phyloP scores from a whole-genome alignment of 2,329 filamentous ascomycete species.

The Zelopaecilomyces penicillatus region DNA sequence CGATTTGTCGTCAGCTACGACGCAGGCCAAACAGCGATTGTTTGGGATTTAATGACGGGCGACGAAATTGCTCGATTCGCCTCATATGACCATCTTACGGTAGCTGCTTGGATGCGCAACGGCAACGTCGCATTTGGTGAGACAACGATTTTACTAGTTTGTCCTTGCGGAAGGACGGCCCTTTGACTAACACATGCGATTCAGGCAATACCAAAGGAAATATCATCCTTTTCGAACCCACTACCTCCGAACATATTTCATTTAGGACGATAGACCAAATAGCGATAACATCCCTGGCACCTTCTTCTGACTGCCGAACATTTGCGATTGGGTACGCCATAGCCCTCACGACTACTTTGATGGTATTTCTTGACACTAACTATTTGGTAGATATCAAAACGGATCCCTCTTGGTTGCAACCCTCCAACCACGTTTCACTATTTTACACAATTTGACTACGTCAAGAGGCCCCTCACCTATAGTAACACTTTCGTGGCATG shows the following conservation, averaged over 20 bases:
- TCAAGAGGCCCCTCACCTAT: constrained; percentile 79
- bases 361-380: constrained; percentile 7
- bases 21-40: constrained; percentile 80
- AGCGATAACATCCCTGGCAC: constrained; percentile 86
- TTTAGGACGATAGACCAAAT: constrained; percentile 85
- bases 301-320: constrained; percentile 80
- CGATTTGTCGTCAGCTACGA: constrained; percentile 90
- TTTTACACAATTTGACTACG: constrained; percentile 84
- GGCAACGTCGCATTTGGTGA: constrained; percentile 94
- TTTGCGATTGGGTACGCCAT: constrained; percentile 81
- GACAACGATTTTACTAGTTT: constrained; percentile 17
- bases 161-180: neutral
- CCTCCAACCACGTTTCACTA: constrained; percentile 85
- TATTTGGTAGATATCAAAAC: constrained; percentile 70
- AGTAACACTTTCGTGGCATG: constrained; percentile 85
- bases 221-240: constrained; percentile 88
- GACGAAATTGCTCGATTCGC: constrained; percentile 86
- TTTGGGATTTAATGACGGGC: constrained; percentile 93
- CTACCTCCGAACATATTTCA: constrained; percentile 86
- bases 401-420: constrained; percentile 86
- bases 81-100: constrained; percentile 77
- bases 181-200: constrained; percentile 12
- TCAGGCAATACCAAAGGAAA: constrained; percentile 86
- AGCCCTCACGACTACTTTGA: neutral
- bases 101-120: constrained; percentile 92